A percentile compares a stretch with the other conserved stretches of the same genome.
These are phyloP conservation scores for Bothriochloa decipiens DNA, from an alignment of 176 grass and related monocot species.

Conservation along the genomic window DNA sequence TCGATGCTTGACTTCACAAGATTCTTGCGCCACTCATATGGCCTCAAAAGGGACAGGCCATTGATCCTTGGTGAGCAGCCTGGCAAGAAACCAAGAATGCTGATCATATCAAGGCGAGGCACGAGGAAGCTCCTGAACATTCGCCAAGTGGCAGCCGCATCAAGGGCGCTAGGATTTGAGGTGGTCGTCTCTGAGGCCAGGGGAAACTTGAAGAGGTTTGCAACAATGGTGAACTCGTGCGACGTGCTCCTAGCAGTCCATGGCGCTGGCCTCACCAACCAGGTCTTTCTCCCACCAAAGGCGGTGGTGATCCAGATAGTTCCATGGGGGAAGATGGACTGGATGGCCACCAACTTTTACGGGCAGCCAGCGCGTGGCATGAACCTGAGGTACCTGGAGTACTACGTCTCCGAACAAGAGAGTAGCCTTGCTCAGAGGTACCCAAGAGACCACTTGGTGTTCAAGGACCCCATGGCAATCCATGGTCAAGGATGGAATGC, in stretches of 20 bases:
- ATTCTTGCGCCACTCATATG: conserved; percentile 58
- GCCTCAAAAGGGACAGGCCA: conserved; percentile 39
- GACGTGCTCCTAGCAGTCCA: conserved; percentile 67
- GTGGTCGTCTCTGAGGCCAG: conserved; percentile 57
- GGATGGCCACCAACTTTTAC: conserved; percentile 75
- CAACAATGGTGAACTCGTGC: conserved; percentile 57
- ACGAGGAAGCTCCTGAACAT: conserved; percentile 64
- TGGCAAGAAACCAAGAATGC: conserved; percentile 55
- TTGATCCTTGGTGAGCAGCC: conserved; percentile 47
- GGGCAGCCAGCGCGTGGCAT: conserved; percentile 61
- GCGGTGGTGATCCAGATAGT: conserved; percentile 63
- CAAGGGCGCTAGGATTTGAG: conserved; percentile 49
- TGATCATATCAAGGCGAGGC: conserved; percentile 62
- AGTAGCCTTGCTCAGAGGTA: conserved; percentile 57
- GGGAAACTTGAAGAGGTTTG: conserved; percentile 55
- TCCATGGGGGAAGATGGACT: conserved; percentile 74
- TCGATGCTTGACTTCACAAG: conserved; percentile 67
- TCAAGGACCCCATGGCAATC: conserved; percentile 64
- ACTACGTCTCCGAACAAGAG: conserved; percentile 50
- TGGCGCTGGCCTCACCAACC: conserved; percentile 63
- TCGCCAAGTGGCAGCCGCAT: conserved; percentile 32
- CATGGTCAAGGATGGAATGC: conserved; percentile 62
- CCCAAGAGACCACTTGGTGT: conserved; percentile 58
- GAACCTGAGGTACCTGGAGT: conserved; percentile 63
- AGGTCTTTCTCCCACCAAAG: conserved; percentile 48